These are phyloP conservation scores for Wickerhamomyces hampshirensis DNA, from an alignment of 805 yeast species.

Conservation along the genomic window DNA sequence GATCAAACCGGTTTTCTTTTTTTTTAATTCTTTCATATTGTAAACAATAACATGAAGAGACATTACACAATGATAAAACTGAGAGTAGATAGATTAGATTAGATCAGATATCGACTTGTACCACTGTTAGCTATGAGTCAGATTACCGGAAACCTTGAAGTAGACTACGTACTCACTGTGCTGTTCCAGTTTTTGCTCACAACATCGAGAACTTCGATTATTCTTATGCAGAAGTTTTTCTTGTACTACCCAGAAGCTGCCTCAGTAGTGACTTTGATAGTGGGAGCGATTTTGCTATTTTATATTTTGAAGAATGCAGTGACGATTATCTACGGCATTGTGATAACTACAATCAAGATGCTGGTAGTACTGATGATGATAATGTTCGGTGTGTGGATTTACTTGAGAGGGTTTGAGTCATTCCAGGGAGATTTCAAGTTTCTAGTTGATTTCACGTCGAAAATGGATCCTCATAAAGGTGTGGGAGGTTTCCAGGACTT, in stretches of 20 bases:
- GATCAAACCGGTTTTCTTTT: too few relatives aligned
- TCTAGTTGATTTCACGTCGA: constrained; percentile 18
- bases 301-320: constrained; percentile 27
- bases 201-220: constrained; percentile 4
- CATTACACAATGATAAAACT: too few relatives aligned
- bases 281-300: constrained; percentile 22
- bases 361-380: constrained; percentile 15
- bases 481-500: constrained; percentile 1
- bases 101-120: too few relatives aligned
- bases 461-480: constrained; percentile 1
- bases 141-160: constrained; percentile 20
- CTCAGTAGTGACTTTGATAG: constrained; percentile 13
- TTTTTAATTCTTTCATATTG: too few relatives aligned
- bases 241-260: constrained; percentile 29
- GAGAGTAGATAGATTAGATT: too few relatives aligned
- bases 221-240: constrained; percentile 20
- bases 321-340: constrained; percentile 13
- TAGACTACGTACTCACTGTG: constrained; percentile 18
- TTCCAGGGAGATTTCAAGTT: constrained; percentile 51
- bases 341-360: constrained; percentile 27
- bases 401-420: constrained; percentile 37
- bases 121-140: too few relatives aligned
- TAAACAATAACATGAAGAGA: too few relatives aligned
- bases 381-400: constrained; percentile 23
- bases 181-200: constrained; percentile 2